Evolutionary conservation across 257 asterid genomes (phyloP).

Genomic region (Solanum dulcamara): DNA sequence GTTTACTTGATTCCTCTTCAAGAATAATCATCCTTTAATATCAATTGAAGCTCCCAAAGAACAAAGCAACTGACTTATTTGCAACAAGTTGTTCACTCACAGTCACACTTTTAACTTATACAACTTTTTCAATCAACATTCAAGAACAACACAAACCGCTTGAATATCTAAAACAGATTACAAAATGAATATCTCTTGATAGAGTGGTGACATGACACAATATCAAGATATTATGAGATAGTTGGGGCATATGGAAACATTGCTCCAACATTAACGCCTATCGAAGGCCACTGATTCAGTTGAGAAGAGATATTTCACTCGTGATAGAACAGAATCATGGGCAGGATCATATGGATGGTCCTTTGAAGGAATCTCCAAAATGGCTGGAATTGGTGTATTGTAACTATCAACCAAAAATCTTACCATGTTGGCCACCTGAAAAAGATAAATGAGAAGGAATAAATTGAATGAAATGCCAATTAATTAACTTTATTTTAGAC

Average conservation of each 20-base stretch:
- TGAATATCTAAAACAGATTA: not conserved
- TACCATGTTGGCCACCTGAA: constrained; percentile 80
- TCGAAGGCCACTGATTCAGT: constrained; percentile 59
- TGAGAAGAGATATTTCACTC: constrained; percentile 67
- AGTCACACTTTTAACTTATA: not conserved
- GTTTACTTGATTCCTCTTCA: not conserved
- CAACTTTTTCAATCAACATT: not conserved
- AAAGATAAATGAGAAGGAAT: not conserved
- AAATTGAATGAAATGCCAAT: not conserved
- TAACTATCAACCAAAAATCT: constrained; percentile 85
- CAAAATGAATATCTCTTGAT: not conserved
- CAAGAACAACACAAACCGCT: not conserved
- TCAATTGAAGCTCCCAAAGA: not conserved
- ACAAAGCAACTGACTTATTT: not conserved
- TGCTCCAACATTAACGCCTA: constrained; percentile 34
- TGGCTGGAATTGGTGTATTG: constrained; percentile 85
- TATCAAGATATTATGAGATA: not conserved
- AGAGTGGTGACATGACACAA: not conserved
- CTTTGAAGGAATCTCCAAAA: constrained; percentile 92
- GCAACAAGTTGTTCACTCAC: not conserved
- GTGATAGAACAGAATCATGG: constrained; percentile 80
- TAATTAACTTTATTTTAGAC: not conserved
- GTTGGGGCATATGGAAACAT: not conserved
- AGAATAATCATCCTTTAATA: not conserved
- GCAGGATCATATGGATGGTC: constrained; percentile 93